Conservation (phyloP, 768 basidiomycete genomes). For the Rhodotorula kratochvilovae region DNA sequence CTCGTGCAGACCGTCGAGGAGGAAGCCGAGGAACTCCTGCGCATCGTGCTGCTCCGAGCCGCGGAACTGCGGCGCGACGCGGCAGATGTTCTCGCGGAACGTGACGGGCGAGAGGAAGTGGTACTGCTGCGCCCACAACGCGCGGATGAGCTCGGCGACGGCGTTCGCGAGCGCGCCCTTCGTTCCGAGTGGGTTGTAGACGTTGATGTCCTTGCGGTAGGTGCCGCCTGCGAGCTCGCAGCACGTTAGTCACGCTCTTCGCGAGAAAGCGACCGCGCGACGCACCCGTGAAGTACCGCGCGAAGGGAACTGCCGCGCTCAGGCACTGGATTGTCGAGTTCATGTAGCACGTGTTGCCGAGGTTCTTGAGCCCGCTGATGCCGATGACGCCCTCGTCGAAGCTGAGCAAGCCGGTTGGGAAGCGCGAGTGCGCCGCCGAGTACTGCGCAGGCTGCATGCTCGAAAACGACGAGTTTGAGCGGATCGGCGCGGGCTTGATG, state of each 20-base stretch:
- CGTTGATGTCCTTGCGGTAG: constrained; percentile 59
- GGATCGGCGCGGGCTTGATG: constrained; percentile 31
- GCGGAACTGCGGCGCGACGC: constrained; percentile 66
- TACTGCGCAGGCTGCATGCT: constrained; percentile 24
- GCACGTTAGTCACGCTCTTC: too few relatives aligned
- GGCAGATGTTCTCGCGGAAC: constrained; percentile 84
- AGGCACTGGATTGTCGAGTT: constrained; percentile 96
- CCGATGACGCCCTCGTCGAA: constrained; percentile 41
- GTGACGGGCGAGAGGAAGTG: constrained; percentile 73
- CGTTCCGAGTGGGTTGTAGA: constrained; percentile 76
- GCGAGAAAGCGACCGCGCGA: background rate
- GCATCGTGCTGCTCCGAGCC: constrained; percentile 94
- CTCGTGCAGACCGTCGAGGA: constrained; percentile 93
- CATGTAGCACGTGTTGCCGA: constrained; percentile 98
- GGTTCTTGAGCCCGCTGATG: constrained; percentile 75
- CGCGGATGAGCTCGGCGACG: constrained; percentile 75
- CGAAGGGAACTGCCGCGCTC: constrained; percentile 87
- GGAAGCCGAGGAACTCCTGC: constrained; percentile 93
- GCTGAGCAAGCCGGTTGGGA: constrained; percentile 16
- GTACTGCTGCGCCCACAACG: constrained; percentile 82
- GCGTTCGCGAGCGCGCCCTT: constrained; percentile 74
- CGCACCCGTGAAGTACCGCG: constrained; percentile 83
- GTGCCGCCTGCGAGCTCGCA: constrained; percentile 45
- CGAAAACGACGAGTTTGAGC: constrained; percentile 35
- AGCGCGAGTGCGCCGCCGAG: constrained; percentile 21